Base-by-base conservation (phyloP, 2,329 filamentous ascomycete species). In the Eutypella sp. region DNA sequence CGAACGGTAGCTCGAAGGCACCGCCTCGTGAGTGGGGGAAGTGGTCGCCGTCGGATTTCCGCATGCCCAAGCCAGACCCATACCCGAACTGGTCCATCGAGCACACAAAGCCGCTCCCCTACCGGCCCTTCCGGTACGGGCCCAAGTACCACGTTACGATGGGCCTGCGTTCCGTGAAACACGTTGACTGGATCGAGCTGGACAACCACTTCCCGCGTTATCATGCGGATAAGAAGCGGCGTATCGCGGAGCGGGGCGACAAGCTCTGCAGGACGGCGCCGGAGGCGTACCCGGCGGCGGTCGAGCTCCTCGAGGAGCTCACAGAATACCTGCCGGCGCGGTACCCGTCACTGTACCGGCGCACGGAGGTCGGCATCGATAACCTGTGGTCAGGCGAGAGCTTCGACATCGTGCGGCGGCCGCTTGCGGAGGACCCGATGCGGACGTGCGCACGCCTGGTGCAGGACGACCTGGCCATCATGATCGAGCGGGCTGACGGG, bases 381-480 rank as follows among this genome's bases (percentile, higher is more conserved):
- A 95, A 93, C 60, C 60, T 84, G 15, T 74, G 81, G 60, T 91
- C 87, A 0, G 74, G 79, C 7, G 89, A 95, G 65, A 71, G 66
- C 8, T 88, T 93, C 68, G 78, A 91, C 62, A 81, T 87, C 33
- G 63, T 72, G 2, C 71, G 78, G 48, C 71, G 80, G 0, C 84
- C 84, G 0, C 72, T 91, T 5, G 64, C 69, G 1, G 87, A 92
- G 66, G 87, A 93, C 57, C 87, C 89, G 0, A 92, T 95, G 83
- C 75, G 79, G 47, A 87, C 82, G 57, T 81, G 75, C 43, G 85
- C 82, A 0, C 79, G 87, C 2, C 75, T 92, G 18, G 70, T 88
- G 3, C 89, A 93, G 65, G 89, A 95, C 59, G 89, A 95, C 61
- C 68, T 95, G 0, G 88, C 88, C 0, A 78, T 95, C 45, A 92